A percentile compares a stretch with the other conserved stretches of the same genome.
phyloP scores from a whole-genome alignment of 2,329 filamentous ascomycete genomes.

The Aspergillus pseudotamarii region DNA sequence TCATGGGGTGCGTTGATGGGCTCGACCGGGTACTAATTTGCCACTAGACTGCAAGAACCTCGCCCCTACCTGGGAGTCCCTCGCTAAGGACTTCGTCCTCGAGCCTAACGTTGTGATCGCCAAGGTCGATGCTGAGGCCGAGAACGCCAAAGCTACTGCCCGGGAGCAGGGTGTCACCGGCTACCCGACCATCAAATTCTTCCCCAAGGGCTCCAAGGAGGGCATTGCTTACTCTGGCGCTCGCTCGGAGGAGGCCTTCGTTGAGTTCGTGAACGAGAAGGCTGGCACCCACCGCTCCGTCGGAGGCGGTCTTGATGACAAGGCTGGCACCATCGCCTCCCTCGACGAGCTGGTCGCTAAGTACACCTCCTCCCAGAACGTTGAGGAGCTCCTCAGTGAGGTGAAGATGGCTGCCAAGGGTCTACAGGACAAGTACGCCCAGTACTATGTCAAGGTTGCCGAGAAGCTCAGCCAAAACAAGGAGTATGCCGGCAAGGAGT shows the following conservation, averaged over 20 bases:
- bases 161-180: conserved; percentile 75
- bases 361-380: conserved; percentile 64
- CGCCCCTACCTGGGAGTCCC: conserved; percentile 84
- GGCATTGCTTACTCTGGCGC: conserved; percentile 72
- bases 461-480: conserved; percentile 80
- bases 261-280: conserved; percentile 85
- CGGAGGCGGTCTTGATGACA: conserved; percentile 76
- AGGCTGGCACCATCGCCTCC: conserved; percentile 78
- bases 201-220: conserved; percentile 79
- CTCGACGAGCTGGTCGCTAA: conserved; percentile 77
- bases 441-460: conserved; percentile 93
- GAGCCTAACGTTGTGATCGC: conserved; percentile 83
- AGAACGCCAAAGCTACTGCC: conserved; percentile 78
- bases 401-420: conserved; percentile 70
- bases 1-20: no score
- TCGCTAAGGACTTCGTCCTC: conserved; percentile 77
- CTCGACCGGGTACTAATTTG: neutral
- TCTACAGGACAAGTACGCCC: conserved; percentile 78
- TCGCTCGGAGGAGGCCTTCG: conserved; percentile 74
- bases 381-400: conserved; percentile 69
- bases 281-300: conserved; percentile 80
- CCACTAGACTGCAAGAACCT: conserved; percentile 89
- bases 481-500: conserved; percentile 82
- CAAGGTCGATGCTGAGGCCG: conserved; percentile 92
- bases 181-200: conserved; percentile 98